These are phyloP conservation scores for Backusella macrospora DNA, from an alignment of 192 early-diverging fungal species.

Conservation along the genomic window DNA sequence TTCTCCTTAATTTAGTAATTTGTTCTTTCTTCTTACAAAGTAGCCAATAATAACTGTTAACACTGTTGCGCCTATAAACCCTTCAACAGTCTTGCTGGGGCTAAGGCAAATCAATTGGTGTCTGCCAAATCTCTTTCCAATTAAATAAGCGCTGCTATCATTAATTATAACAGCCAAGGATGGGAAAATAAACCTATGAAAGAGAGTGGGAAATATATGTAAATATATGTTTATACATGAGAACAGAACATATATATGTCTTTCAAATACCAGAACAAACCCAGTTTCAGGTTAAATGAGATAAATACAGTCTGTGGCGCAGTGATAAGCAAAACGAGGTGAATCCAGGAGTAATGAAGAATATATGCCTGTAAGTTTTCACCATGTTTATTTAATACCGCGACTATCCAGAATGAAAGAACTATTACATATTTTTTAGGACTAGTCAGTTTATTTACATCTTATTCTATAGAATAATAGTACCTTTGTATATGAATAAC, in stretches of 20 bases:
- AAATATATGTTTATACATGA: neutral
- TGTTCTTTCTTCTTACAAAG: neutral
- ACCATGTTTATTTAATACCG: neutral
- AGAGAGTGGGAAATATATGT: neutral
- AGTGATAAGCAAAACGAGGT: slow-evolving; percentile 11
- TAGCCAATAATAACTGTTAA: slow-evolving; percentile 24
- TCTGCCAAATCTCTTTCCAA: slow-evolving; percentile 21
- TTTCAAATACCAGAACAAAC: slow-evolving; percentile 19
- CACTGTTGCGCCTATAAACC: slow-evolving; percentile 24
- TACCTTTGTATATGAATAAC: neutral
- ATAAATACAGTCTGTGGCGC: slow-evolving; percentile 6
- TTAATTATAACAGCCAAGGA: slow-evolving; percentile 22
- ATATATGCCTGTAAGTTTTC: neutral
- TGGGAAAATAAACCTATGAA: slow-evolving; percentile 33
- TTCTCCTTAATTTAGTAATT: neutral
- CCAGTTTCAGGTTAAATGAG: neutral
- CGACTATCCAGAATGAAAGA: neutral
- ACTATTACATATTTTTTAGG: neutral
- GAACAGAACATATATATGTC: neutral
- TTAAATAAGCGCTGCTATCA: slow-evolving; percentile 30
- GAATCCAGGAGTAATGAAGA: slow-evolving; percentile 2
- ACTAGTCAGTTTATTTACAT: too few relatives aligned
- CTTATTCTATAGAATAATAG: neutral
- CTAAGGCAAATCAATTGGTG: slow-evolving; percentile 13
- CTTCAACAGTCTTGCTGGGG: slow-evolving; percentile 36